Base-by-base conservation (phyloP, 371 early-diverging fungal genomes). In the Mortierella sp. region DNA sequence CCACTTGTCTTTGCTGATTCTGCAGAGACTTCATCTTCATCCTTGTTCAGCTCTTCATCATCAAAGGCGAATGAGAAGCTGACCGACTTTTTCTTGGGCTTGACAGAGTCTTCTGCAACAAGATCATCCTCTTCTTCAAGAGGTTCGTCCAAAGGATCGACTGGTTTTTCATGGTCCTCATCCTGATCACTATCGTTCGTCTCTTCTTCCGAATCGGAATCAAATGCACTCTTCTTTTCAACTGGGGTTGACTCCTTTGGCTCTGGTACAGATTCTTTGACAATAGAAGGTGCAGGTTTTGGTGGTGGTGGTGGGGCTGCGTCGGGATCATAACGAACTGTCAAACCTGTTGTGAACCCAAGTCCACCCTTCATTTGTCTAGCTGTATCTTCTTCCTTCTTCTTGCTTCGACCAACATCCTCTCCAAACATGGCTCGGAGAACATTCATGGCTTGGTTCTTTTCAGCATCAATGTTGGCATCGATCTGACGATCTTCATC, bases 381-480 rank as follows among this genome's bases (percentile, higher is more conserved):
- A 16, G 67, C 66, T 18, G 55, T 48, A 55, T 71, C 68, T 37
- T 71, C 68, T 21, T 68, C 76, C 56, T 72, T 80, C 63, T 82
- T 77, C 67, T 80, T 84, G 43, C 69, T 83, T 62, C 73, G 64
- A 1, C 82, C 82, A 26, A 67, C 83, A 15, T 81, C 80, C 6
- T 85, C 83, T 15, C 87, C 89, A 84, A 88, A 88, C 86, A 88
- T 86, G 23, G 84, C 72, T 19, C 82, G 81, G n/a, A 88, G 75
- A 12, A 88, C 80, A 68, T 84, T 87, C 84, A 87, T 71, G 1
- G 87, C 83, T 52, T 85, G 80, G 43, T 57, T 64, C 58, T 72
- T 82, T 56, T 84, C 81, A 0, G 84, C 82, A 0, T 74, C 70
- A 21, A 76, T 63, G 26, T 80, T 68, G 2, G 77, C 57, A n/a